phyloP scores from a whole-genome alignment of 345 rosid genomes.

The Populus nigra region DNA sequence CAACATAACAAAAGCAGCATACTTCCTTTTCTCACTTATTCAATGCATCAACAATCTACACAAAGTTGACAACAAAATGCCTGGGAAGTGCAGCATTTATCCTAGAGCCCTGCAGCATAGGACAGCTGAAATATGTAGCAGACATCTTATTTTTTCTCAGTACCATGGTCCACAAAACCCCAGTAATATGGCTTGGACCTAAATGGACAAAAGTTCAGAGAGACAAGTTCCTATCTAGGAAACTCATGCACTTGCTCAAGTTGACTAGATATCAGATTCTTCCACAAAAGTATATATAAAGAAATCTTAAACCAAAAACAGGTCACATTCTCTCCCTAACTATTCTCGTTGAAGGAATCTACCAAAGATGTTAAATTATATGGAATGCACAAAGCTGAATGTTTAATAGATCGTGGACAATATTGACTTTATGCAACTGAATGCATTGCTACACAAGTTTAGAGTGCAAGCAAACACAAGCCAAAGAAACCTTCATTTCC shows the following conservation, averaged over 20 bases:
- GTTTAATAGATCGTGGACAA: neutral
- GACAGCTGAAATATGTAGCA: neutral
- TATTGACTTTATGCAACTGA: neutral
- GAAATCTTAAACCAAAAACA: neutral
- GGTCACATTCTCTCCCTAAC: neutral
- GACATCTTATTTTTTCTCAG: neutral
- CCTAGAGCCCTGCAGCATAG: neutral
- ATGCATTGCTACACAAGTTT: neutral
- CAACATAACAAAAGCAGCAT: neutral
- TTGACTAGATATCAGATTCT: neutral
- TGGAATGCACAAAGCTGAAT: neutral
- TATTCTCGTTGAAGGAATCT: neutral
- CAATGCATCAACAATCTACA: neutral
- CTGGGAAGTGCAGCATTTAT: neutral
- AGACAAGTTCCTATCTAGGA: neutral
- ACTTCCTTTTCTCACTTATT: neutral
- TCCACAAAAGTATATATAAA: neutral
- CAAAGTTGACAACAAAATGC: neutral
- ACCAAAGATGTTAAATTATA: neutral
- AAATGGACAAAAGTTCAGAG: neutral
- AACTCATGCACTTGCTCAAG: neutral
- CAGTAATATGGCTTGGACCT: neutral
- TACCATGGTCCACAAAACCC: neutral
- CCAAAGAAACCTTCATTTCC: neutral
- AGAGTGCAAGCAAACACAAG: neutral